A percentile compares a stretch with the other conserved stretches of the same genome.
These are phyloP conservation scores for Solanum sejunctum DNA, from an alignment of 257 asterid genomes.

Conservation along the genomic window DNA sequence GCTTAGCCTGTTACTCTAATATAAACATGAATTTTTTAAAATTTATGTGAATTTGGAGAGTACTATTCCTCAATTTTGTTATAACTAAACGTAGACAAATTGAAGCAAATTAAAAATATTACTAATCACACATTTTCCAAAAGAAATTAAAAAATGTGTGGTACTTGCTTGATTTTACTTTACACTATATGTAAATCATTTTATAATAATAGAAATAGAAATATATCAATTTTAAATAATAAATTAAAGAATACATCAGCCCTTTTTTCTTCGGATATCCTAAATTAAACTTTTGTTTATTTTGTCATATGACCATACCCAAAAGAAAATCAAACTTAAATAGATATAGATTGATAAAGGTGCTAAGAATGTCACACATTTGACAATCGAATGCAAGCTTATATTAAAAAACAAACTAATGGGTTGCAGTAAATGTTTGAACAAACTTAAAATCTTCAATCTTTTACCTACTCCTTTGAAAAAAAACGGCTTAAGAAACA, in stretches of 20 bases:
- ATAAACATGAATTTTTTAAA: no score
- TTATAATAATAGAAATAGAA: no score
- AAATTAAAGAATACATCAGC: no score
- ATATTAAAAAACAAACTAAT: background rate
- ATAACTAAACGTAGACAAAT: no score
- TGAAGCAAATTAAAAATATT: background rate
- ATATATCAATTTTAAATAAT: no score
- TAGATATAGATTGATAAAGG: background rate
- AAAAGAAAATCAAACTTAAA: background rate
- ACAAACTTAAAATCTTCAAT: background rate
- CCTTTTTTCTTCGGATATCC: no score
- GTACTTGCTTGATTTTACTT: no score
- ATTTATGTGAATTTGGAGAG: no score
- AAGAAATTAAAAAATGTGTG: background rate
- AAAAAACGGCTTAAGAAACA: background rate
- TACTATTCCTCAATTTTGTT: background rate
- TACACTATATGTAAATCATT: no score
- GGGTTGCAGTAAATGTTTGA: background rate
- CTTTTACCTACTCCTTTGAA: background rate
- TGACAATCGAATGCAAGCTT: background rate
- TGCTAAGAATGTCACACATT: background rate
- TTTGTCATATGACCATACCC: background rate
- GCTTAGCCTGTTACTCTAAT: no score
- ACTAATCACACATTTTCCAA: background rate
- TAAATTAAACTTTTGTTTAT: no score